Conservation (phyloP, 176 grass and related monocot species). For the Eragrostis curvula region DNA sequence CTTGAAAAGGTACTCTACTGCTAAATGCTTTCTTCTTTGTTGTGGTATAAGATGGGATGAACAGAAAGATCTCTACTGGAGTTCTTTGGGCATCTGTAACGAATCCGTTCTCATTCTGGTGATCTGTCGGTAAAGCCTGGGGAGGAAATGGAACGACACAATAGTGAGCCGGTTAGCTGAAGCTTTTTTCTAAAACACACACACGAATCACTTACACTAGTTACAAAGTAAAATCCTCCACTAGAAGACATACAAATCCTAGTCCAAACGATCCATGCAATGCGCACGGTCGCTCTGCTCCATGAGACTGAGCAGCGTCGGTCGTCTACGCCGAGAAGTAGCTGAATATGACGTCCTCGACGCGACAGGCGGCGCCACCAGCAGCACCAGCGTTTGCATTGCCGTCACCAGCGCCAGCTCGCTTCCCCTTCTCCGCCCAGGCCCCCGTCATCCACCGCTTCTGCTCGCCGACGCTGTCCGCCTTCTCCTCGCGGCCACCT, state of each 20-base stretch:
- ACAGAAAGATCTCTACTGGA: neutral
- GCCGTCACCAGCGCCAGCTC: neutral
- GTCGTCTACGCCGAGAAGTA: conserved; percentile 48
- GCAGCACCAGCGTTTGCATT: neutral
- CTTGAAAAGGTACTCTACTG: neutral
- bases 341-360: conserved; percentile 29
- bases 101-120: neutral
- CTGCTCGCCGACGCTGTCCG: neutral
- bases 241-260: neutral
- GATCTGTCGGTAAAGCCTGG: neutral
- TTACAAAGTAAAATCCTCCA: neutral
- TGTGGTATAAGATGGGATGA: too few species aligned
- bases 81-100: neutral
- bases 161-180: neutral
- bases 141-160: neutral
- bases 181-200: neutral
- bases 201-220: neutral
- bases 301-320: neutral
- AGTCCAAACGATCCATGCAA: neutral
- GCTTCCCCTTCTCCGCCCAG: conserved; percentile 19
- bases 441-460: conserved; percentile 34
- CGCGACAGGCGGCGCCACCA: neutral
- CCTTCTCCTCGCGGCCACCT: conserved; percentile 15
- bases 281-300: neutral
- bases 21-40: neutral